Evolutionary conservation across 768 basidiomycete species (phyloP), one percentile per base, ranked within the genome.

Genomic region (Phlegmacium glaucopus): DNA sequence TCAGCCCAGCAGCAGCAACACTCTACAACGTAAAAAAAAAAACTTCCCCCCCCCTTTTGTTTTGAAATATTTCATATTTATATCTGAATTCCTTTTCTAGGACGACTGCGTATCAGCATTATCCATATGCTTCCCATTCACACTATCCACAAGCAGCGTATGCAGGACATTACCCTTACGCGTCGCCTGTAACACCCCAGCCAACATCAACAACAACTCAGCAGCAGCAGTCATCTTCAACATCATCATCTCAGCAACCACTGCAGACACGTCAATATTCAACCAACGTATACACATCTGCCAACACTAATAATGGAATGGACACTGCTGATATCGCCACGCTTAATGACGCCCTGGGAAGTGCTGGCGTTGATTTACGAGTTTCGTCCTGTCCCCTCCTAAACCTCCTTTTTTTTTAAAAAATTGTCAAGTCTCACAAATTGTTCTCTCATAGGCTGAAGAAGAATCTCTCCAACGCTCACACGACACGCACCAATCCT

Each of bases 291-390:
- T 43, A 43, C 17, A 55, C 60, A 4, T 48, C 52, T 22, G 36
- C 68, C 17, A 44, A 64, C 6, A 48, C 55, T 10, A 66, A 52
- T 32, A 63, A 62, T 37, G 68, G 66, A 1, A 70, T 82, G 47
- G 86, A 87, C 54, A 82, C 80, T 3, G 67, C 82, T 4, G 89
- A 91, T 57, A 78, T 91, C 28, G 80, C 88, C 9, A 87, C 85
- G 6, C 59, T 93, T 36, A 91, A 90, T 47, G 90, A 93, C 55
- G 90, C 89, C 4, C 68, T 93, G 1, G 90, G 89, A 4, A 90
- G 88, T 59, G 90, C 89, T 6, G 90, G 90, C 9, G 89, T 93
- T 6, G 90, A 93, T 67, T 68, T 93, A n/a, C 69, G 86, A 61
- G 89, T 87, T 25, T 45, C 25, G 32, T 38, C 34, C 10, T 35